Evolutionary conservation across 2,329 filamentous ascomycete genomes (phyloP).

Genomic region (Pseudogymnoascus sp.): DNA sequence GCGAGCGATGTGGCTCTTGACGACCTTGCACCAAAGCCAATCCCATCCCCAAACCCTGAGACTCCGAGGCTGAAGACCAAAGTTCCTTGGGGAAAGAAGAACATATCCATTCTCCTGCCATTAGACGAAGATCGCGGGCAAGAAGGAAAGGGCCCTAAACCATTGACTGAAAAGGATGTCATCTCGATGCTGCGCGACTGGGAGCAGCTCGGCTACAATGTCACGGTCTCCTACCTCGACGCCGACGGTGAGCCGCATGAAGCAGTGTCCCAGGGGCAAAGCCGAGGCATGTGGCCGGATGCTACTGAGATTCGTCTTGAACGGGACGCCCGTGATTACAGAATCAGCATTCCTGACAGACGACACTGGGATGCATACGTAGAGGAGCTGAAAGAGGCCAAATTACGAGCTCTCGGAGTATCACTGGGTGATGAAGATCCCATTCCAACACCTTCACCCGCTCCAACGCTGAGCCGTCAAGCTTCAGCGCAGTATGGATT

Average conservation of each 20-base stretch:
- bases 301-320: constrained; percentile 52
- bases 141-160: constrained; percentile 45
- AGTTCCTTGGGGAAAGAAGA: constrained; percentile 68
- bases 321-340: constrained; percentile 45
- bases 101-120: constrained; percentile 64
- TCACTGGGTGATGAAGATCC: constrained; percentile 69
- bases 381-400: constrained; percentile 78
- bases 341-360: constrained; percentile 55
- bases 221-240: constrained; percentile 60
- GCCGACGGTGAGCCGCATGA: constrained; percentile 30
- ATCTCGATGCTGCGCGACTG: constrained; percentile 58
- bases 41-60: constrained; percentile 29
- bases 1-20: constrained; percentile 12
- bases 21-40: constrained; percentile 14
- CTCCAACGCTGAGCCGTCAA: constrained; percentile 57
- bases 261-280: constrained; percentile 41
- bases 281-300: constrained; percentile 61
- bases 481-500: constrained; percentile 69
- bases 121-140: constrained; percentile 60
- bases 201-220: constrained; percentile 63
- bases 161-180: constrained; percentile 50
- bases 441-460: constrained; percentile 59
- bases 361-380: constrained; percentile 70
- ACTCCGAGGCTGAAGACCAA: constrained; percentile 63
- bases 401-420: constrained; percentile 84